phyloP scores from a whole-genome alignment of 208 protist species.

The Leptomonas seymouri region DNA sequence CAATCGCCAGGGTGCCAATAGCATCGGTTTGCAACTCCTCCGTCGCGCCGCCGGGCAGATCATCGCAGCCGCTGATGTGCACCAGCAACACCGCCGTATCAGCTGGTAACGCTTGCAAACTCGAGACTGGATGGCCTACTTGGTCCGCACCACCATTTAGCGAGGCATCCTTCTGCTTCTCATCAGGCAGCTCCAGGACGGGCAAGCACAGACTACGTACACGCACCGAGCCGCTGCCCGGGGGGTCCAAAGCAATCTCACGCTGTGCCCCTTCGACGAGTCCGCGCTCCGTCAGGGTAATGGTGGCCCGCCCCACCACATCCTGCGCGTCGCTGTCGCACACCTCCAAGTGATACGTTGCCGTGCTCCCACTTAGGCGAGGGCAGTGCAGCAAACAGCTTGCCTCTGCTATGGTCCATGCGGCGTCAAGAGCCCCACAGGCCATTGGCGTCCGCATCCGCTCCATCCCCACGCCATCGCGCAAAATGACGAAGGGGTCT shows the following conservation, averaged over 20 bases:
- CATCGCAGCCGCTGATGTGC: constrained; percentile 53
- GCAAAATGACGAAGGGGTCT: constrained; percentile 80
- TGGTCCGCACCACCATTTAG: not conserved
- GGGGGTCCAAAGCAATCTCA: constrained; percentile 46
- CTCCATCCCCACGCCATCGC: constrained; percentile 42
- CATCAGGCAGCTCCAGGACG: constrained; percentile 24
- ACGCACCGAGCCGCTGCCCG: constrained; percentile 38
- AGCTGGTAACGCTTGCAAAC: not conserved
- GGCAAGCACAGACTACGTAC: constrained; percentile 35
- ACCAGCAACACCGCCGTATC: constrained; percentile 42
- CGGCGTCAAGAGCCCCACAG: constrained; percentile 50
- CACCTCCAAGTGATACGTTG: constrained; percentile 69
- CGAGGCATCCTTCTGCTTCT: constrained; percentile 2
- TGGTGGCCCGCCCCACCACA: constrained; percentile 50
- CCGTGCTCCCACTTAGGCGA: constrained; percentile 48
- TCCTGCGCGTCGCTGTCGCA: constrained; percentile 75
- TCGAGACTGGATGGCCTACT: not conserved
- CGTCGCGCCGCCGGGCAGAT: constrained; percentile 52
- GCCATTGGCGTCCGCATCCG: constrained; percentile 69
- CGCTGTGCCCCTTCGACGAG: constrained; percentile 43
- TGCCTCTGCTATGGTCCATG: constrained; percentile 57
- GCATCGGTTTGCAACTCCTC: constrained; percentile 64
- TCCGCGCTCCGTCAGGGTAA: constrained; percentile 56
- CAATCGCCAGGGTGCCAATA: constrained; percentile 48
- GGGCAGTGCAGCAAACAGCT: constrained; percentile 82